Percentiles rank a stretch among this genome's conserved stretches.
These are phyloP conservation scores for Camellia sinensis DNA, from an alignment of 148 eudicot species.

Conservation along the genomic window DNA sequence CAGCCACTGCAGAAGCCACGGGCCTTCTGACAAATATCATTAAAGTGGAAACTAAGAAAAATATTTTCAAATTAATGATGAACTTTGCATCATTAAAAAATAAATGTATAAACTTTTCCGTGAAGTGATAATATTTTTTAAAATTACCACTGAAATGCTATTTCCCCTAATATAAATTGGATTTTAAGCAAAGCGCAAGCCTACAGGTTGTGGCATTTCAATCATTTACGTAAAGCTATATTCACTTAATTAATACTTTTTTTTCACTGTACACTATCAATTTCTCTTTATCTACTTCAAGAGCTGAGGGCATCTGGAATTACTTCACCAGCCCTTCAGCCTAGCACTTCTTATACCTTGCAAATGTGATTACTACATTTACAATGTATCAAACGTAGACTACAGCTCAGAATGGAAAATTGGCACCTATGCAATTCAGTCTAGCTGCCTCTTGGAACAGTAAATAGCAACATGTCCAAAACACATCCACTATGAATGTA, in stretches of 20 bases:
- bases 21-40: background rate
- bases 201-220: background rate
- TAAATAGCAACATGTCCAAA: background rate
- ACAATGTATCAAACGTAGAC: background rate
- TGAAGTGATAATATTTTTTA: too few species aligned
- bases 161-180: background rate
- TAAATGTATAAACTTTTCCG: too few species aligned
- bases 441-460: background rate
- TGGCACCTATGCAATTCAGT: background rate
- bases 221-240: background rate
- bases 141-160: too few species aligned
- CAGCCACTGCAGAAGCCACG: conserved; percentile 4
- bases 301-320: background rate
- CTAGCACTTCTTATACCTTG: background rate
- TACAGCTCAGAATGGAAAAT: background rate
- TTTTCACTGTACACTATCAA: too few species aligned
- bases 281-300: background rate
- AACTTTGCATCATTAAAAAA: too few species aligned
- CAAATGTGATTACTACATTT: background rate
- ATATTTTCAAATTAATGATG: too few species aligned
- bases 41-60: too few species aligned
- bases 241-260: background rate
- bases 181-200: background rate
- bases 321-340: background rate
- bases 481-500: background rate